Percentiles rank a stretch among this genome's conserved stretches.
These are phyloP conservation scores for Omphalotus guepiniiformis DNA, from an alignment of 768 basidiomycete genomes.

Conservation along the genomic window DNA sequence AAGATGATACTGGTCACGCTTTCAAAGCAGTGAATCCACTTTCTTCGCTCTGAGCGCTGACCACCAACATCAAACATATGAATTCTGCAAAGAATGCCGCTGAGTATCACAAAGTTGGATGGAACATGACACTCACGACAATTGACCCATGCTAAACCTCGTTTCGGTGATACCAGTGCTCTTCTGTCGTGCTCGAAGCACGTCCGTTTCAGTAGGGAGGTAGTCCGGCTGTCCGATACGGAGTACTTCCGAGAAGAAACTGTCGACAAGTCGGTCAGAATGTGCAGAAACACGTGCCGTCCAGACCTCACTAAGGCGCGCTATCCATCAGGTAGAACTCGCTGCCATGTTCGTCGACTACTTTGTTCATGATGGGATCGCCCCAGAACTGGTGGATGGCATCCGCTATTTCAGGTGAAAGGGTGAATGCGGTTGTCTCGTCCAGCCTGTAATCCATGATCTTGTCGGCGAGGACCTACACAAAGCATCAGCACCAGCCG, in stretches of 20 bases:
- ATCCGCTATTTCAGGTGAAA: conserved; percentile 41
- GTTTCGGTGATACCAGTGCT: conserved; percentile 91
- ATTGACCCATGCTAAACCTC: conserved; percentile 64
- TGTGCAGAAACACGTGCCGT: neutral
- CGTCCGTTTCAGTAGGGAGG: conserved; percentile 80
- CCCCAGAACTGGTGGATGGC: conserved; percentile 51
- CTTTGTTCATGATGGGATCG: conserved; percentile 40
- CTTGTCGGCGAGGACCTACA: conserved; percentile 6
- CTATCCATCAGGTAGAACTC: conserved; percentile 95
- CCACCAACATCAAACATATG: conserved; percentile 77
- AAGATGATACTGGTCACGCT: conserved; percentile 68
- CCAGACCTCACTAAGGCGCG: conserved; percentile 68
- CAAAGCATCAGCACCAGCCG: neutral
- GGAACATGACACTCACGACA: conserved; percentile 39
- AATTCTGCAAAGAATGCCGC: conserved; percentile 25
- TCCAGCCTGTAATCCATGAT: conserved; percentile 28
- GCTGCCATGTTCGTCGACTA: conserved; percentile 54
- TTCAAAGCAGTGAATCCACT: conserved; percentile 54
- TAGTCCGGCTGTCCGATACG: conserved; percentile 82
- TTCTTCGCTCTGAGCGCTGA: conserved; percentile 44
- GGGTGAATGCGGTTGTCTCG: conserved; percentile 41
- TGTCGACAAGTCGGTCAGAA: conserved; percentile 22
- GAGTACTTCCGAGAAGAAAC: conserved; percentile 84
- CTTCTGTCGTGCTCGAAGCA: conserved; percentile 84
- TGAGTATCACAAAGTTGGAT: neutral